These are phyloP conservation scores for Fusarium caatingaense DNA, from an alignment of 2,329 filamentous ascomycete species.

Conservation along the genomic window DNA sequence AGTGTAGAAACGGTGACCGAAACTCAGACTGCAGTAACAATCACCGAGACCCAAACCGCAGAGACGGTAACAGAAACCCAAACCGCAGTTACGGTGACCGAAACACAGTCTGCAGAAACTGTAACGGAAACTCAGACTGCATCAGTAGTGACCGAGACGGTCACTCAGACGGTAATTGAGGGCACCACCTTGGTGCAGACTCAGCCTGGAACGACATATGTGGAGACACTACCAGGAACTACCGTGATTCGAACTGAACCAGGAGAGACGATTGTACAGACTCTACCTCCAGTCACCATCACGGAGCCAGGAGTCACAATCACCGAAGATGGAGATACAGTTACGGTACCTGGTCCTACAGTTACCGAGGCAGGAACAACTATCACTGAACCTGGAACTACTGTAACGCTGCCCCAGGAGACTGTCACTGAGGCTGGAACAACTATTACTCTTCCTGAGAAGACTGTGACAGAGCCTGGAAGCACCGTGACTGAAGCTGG, in stretches of 20 bases:
- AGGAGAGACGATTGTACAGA: conserved; percentile 9
- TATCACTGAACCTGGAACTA: conserved; percentile 20
- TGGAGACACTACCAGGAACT: not conserved
- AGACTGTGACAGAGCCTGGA: conserved; percentile 19
- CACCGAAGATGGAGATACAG: conserved; percentile 7
- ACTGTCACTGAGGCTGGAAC: conserved; percentile 13
- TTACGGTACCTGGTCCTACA: conserved; percentile 4
- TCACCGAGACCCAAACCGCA: not conserved
- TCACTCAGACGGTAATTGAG: not conserved
- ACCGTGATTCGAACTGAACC: conserved; percentile 8
- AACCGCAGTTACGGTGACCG: not conserved
- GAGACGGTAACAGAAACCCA: conserved; percentile 2
- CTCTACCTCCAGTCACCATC: not conserved
- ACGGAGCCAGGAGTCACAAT: conserved; percentile 7
- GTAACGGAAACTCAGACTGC: conserved; percentile 7
- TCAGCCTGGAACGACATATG: not conserved
- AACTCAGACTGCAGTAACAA: not conserved
- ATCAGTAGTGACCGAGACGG: not conserved
- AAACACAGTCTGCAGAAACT: not conserved
- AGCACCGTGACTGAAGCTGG: conserved; percentile 22
- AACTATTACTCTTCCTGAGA: conserved; percentile 16
- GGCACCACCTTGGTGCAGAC: conserved; percentile 20
- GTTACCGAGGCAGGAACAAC: conserved; percentile 7
- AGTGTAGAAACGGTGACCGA: conserved; percentile 1
- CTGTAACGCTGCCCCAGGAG: not conserved